These are phyloP conservation scores for Wickerhamomyces pijperi DNA, from an alignment of 805 yeast species.

Conservation along the genomic window DNA sequence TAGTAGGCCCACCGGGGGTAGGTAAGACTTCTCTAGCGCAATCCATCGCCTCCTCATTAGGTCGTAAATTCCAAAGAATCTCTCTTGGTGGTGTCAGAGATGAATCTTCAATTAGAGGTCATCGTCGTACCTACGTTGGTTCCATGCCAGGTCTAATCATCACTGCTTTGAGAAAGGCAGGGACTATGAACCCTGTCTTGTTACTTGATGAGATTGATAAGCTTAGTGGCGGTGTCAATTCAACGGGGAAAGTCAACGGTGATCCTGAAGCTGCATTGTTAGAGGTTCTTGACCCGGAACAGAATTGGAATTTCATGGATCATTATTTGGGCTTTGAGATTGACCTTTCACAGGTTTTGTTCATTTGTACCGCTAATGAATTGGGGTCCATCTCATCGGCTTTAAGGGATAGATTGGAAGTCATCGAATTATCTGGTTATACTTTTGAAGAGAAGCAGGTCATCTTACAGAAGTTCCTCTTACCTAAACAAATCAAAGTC, in stretches of 20 bases:
- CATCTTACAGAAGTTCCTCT: conserved; percentile 57
- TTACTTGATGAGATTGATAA: conserved; percentile 82
- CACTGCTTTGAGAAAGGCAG: conserved; percentile 65
- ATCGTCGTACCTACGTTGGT: conserved; percentile 83
- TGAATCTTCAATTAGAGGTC: conserved; percentile 85
- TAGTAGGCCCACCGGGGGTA: conserved; percentile 91
- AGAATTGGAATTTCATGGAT: conserved; percentile 64
- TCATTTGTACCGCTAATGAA: conserved; percentile 81
- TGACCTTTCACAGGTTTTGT: conserved; percentile 70
- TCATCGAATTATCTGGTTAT: conserved; percentile 69
- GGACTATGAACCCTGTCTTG: conserved; percentile 74
- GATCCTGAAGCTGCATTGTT: conserved; percentile 85
- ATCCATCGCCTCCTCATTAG: conserved; percentile 65
- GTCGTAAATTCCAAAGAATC: conserved; percentile 66
- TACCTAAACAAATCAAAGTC: conserved; percentile 64
- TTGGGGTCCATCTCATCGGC: conserved; percentile 64
- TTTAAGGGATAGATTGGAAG: conserved; percentile 74
- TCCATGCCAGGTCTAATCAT: conserved; percentile 82
- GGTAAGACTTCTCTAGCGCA: conserved; percentile 85
- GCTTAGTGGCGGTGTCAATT: conserved; percentile 41
- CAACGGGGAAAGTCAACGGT: conserved; percentile 45
- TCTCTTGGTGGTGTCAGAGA: conserved; percentile 84
- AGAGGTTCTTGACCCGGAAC: conserved; percentile 88
- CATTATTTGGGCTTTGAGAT: conserved; percentile 81
- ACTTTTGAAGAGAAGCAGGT: conserved; percentile 66